Conservation (phyloP, 2,329 filamentous ascomycete genomes). For the Alternaria solani region DNA sequence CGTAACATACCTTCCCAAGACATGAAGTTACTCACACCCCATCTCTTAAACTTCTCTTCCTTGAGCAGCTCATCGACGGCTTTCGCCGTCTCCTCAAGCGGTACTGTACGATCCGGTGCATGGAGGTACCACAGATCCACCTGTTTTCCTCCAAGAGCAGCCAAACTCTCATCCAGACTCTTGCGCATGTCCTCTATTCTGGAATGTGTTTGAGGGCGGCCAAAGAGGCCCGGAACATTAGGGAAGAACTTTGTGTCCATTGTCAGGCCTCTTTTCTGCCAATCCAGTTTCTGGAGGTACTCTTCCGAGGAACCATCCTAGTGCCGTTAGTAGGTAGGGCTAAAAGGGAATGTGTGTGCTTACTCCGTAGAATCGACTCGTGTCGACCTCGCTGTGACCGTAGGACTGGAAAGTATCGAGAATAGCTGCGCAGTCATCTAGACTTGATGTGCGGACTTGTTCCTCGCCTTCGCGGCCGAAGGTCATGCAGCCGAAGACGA, state of each 20-base stretch:
- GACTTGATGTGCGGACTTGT: constrained; percentile 27
- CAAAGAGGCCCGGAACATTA: constrained; percentile 30
- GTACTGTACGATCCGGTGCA: constrained; percentile 54
- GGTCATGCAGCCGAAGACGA: constrained; percentile 52
- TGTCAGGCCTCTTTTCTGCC: constrained; percentile 50
- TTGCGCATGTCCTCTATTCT: constrained; percentile 38
- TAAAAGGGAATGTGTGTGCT: neutral
- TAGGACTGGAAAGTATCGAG: constrained; percentile 43
- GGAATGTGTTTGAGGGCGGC: constrained; percentile 34
- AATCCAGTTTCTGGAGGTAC: constrained; percentile 53
- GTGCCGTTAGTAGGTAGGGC: neutral
- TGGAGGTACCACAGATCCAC: constrained; percentile 59
- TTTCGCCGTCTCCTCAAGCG: constrained; percentile 57
- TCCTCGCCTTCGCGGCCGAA: constrained; percentile 40
- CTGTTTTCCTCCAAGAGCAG: constrained; percentile 47
- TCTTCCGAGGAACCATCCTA: constrained; percentile 48
- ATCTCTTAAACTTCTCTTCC: constrained; percentile 56
- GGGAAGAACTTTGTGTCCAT: constrained; percentile 58
- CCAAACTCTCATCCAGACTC: constrained; percentile 48
- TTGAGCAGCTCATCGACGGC: constrained; percentile 58
- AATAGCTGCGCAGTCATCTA: constrained; percentile 32
- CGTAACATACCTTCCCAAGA: constrained; percentile 25
- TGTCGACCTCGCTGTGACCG: constrained; percentile 49
- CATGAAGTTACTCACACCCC: constrained; percentile 58
- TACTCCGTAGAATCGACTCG: constrained; percentile 50